Conservation (phyloP, 768 basidiomycete genomes). For the Amanita rubescens region DNA sequence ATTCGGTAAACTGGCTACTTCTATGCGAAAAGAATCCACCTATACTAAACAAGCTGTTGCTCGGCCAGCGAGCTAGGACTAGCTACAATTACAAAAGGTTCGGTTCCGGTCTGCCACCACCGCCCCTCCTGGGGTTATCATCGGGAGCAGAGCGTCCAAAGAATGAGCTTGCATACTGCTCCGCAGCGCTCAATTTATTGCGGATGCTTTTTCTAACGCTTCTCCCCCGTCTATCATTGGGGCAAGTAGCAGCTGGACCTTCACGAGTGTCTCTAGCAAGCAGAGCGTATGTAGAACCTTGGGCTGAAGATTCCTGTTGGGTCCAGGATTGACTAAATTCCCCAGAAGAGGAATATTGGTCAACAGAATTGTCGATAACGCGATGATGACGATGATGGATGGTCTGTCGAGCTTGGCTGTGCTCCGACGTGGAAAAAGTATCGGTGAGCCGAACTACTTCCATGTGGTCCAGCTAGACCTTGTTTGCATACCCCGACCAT, state of each 20-base stretch:
- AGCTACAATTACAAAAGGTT: background rate
- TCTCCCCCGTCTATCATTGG: conserved; percentile 42
- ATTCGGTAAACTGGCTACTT: conserved; percentile 1
- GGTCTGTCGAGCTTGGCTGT: background rate
- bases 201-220: conserved; percentile 60
- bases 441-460: background rate
- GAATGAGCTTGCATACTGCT: conserved; percentile 59
- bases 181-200: conserved; percentile 62
- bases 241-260: conserved; percentile 17
- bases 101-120: conserved; percentile 9
- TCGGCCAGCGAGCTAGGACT: conserved; percentile 4
- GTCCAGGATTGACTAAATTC: conserved; percentile 1
- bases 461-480: background rate
- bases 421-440: background rate
- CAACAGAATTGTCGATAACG: background rate
- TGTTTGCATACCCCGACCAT: conserved; percentile 49
- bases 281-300: conserved; percentile 9
- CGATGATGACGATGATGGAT: background rate
- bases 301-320: background rate
- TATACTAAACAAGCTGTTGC: background rate
- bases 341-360: background rate
- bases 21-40: background rate
- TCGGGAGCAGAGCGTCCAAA: conserved; percentile 46
- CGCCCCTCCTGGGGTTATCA: conserved; percentile 13
- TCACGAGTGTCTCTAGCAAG: conserved; percentile 11